A percentile compares a stretch with the other conserved stretches of the same genome.
Conservation (phyloP, 306 rosid genomes). For the Hippophae gyantsensis region DNA sequence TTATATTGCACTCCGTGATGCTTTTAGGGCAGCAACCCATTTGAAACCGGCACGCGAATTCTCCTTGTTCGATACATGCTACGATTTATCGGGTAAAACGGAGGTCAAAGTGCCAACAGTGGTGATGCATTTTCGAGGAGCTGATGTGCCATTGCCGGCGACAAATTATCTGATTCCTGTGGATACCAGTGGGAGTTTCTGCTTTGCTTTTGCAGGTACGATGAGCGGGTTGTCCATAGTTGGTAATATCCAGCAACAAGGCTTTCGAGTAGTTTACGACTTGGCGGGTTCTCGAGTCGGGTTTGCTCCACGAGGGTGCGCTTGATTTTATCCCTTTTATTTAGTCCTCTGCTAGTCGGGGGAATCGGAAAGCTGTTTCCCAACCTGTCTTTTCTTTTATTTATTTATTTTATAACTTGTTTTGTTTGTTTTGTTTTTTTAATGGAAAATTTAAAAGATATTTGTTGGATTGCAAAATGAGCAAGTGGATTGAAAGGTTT, state of each 20-base stretch:
- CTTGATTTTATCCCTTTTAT: conserved; percentile 9
- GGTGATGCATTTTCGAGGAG: conserved; percentile 70
- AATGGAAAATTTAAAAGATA: background rate
- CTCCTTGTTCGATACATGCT: conserved; percentile 84
- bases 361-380: conserved; percentile 14
- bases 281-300: conserved; percentile 74
- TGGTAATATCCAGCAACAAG: conserved; percentile 96
- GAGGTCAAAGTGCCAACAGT: conserved; percentile 85
- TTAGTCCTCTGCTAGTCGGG: background rate
- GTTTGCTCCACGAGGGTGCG: conserved; percentile 76
- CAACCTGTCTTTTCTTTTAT: background rate
- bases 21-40: conserved; percentile 39
- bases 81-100: conserved; percentile 58
- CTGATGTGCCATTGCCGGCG: conserved; percentile 74
- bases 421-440: background rate
- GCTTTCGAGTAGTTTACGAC: conserved; percentile 74
- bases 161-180: conserved; percentile 79
- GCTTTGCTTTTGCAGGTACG: conserved; percentile 94
- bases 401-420: too few species aligned
- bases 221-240: conserved; percentile 73
- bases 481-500: too few species aligned
- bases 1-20: conserved; percentile 52
- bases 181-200: conserved; percentile 66
- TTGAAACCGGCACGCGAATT: conserved; percentile 68
- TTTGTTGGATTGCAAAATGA: conserved; percentile 9